phyloP scores from a whole-genome alignment of 2,329 filamentous ascomycete genomes.

The Colletotrichum sp. region DNA sequence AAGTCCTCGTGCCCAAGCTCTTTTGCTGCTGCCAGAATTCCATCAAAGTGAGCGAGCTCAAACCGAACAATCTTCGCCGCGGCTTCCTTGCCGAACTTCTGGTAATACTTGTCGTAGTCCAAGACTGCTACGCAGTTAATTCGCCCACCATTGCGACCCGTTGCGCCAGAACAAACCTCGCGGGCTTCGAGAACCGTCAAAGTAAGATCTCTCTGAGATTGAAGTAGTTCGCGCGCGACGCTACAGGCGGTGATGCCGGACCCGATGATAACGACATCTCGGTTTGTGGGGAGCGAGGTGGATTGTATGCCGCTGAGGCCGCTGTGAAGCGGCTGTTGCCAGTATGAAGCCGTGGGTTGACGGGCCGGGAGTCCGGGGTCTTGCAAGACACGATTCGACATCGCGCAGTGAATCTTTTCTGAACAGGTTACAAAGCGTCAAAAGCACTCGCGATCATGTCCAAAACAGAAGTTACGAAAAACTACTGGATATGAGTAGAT shows the following conservation, averaged over 20 bases:
- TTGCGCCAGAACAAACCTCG: background rate
- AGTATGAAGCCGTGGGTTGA: background rate
- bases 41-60: background rate
- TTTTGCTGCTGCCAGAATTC: background rate
- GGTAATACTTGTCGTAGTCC: background rate
- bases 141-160: background rate
- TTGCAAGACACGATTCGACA: background rate
- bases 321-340: constrained; percentile 41
- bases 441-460: background rate
- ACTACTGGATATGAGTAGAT: background rate
- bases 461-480: background rate
- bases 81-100: background rate
- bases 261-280: constrained; percentile 57
- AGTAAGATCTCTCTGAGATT: background rate
- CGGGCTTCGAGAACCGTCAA: background rate
- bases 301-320: constrained; percentile 27
- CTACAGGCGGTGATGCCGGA: constrained; percentile 57
- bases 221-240: constrained; percentile 33
- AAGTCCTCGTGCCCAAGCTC: background rate
- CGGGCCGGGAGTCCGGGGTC: background rate
- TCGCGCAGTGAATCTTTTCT: background rate
- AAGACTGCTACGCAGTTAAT: background rate
- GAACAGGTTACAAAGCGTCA: fast-evolving
- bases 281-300: constrained; percentile 34
- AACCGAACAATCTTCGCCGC: background rate